A percentile compares a stretch with the other conserved stretches of the same genome.
These are phyloP conservation scores for Candida gigantensis DNA, from an alignment of 1,139 yeast genomes.

Conservation along the genomic window DNA sequence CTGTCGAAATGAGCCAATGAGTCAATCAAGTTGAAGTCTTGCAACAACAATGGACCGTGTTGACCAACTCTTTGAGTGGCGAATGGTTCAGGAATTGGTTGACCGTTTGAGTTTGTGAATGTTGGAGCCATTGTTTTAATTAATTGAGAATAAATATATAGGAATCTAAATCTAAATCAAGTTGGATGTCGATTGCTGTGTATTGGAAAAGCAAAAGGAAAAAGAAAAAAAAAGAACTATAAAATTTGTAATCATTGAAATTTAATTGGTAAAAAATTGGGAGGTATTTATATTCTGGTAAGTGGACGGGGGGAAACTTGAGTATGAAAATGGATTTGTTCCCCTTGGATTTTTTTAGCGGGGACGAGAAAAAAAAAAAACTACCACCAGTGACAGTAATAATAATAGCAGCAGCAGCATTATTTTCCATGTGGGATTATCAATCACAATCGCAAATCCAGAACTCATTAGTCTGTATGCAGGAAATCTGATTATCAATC, in stretches of 20 bases:
- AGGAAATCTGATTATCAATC: not conserved
- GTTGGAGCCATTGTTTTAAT: slow-evolving; percentile 38
- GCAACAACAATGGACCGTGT: slow-evolving; percentile 74
- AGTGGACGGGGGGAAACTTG: not conserved
- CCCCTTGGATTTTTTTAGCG: too few relatives aligned
- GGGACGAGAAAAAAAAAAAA: not conserved
- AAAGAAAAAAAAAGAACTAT: not conserved
- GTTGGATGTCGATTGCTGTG: not conserved
- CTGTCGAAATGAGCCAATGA: slow-evolving; percentile 81
- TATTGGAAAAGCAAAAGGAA: not conserved
- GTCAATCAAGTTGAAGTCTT: slow-evolving; percentile 78
- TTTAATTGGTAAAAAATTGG: not conserved
- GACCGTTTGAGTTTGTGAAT: slow-evolving; percentile 72
- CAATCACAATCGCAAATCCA: not conserved
- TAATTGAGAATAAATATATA: not conserved
- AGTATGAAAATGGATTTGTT: too few relatives aligned
- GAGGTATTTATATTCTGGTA: not conserved
- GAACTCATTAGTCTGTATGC: not conserved
- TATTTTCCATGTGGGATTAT: not conserved
- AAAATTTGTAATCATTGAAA: not conserved
- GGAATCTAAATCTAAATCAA: not conserved
- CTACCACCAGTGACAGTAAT: too few relatives aligned
- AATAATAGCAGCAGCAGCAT: not conserved
- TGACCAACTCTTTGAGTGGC: slow-evolving; percentile 76
- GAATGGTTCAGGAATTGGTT: slow-evolving; percentile 66